These are phyloP conservation scores for Stevia rebaudiana DNA, from an alignment of 140 eudicot species.

Conservation along the genomic window DNA sequence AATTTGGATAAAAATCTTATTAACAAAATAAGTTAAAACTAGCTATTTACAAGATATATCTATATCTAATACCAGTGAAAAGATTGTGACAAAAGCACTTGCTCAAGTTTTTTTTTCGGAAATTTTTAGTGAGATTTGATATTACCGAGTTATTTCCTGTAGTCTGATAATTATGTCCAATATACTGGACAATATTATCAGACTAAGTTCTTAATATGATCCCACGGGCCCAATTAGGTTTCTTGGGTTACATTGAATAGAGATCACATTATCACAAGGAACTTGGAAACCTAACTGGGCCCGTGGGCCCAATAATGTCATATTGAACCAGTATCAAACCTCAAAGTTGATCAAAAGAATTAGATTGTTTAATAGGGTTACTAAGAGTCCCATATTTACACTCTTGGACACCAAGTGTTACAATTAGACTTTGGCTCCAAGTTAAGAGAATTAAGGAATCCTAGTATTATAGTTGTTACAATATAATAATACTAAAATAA, in stretches of 20 bases:
- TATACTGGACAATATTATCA: no score
- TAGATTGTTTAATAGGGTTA: constrained; percentile 2
- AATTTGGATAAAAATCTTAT: constrained; percentile 12
- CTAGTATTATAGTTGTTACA: neutral
- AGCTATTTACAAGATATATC: no score
- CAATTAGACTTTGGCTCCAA: neutral
- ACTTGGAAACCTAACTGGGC: no score
- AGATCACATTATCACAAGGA: no score
- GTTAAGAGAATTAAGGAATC: neutral
- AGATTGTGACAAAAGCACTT: neutral
- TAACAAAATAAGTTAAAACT: neutral
- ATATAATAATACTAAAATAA: neutral
- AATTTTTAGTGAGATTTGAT: neutral
- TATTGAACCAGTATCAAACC: constrained; percentile 2
- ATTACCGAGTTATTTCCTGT: no score
- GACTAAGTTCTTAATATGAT: no score
- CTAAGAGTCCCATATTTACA: neutral
- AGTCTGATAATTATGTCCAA: no score
- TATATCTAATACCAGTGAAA: neutral
- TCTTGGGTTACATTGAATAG: no score
- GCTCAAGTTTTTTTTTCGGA: neutral
- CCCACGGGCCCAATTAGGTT: no score
- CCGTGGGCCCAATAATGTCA: no score
- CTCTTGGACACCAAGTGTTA: neutral
- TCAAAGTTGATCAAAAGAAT: neutral